Conservation (phyloP, 2,329 filamentous ascomycete genomes). For the Fonsecaea pugnacius region DNA sequence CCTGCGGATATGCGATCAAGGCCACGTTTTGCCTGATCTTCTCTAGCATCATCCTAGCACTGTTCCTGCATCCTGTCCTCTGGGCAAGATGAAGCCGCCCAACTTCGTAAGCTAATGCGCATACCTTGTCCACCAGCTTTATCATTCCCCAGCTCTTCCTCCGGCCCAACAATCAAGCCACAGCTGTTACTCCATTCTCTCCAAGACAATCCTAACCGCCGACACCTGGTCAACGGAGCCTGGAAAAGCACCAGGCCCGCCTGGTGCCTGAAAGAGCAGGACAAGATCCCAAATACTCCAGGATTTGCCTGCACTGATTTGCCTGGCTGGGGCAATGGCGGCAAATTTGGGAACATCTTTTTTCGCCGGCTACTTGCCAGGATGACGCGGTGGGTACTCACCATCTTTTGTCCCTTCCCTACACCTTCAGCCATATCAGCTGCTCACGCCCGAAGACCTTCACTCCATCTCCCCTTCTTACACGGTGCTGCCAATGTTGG, state of each 20-base stretch:
- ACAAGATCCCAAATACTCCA: conserved; percentile 1
- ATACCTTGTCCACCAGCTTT: conserved; percentile 3
- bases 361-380: conserved; percentile 20
- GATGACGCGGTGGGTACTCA: conserved; percentile 25
- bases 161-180: conserved; percentile 12
- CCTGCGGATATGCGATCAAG: conserved; percentile 19
- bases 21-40: conserved; percentile 17
- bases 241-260: conserved; percentile 3
- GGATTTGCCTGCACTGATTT: conserved; percentile 12
- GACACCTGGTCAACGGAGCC: conserved; percentile 5
- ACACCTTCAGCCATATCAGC: conserved; percentile 24
- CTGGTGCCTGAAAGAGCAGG: conserved; percentile 5
- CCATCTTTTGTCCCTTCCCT: background rate
- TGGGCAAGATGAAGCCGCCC: conserved; percentile 16
- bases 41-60: conserved; percentile 5
- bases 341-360: conserved; percentile 17
- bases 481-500: conserved; percentile 16
- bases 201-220: background rate
- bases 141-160: conserved; percentile 16
- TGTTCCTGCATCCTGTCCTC: conserved; percentile 11
- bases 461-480: background rate
- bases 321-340: conserved; percentile 11
- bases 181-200: conserved; percentile 5
- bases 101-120: conserved; percentile 9
- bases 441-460: conserved; percentile 7